A percentile compares a stretch with the other conserved stretches of the same genome.
Conservation (phyloP, 2,329 filamentous ascomycete genomes). For the Ceratocystis eucalypticola region DNA sequence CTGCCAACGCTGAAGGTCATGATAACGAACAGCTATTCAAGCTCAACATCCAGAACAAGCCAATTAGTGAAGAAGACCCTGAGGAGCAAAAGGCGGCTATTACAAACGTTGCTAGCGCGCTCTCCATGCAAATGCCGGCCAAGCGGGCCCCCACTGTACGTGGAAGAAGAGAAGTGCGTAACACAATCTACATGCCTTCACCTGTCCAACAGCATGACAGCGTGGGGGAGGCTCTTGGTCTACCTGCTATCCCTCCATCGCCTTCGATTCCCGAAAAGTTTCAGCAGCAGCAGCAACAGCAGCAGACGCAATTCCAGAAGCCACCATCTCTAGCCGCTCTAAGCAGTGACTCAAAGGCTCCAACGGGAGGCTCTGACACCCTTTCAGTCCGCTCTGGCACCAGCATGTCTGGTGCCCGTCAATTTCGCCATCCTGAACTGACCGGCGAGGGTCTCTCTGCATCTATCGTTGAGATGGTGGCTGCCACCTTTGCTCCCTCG, state of each 20-base stretch:
- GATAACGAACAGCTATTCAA: constrained; percentile 58
- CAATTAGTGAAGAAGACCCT: constrained; percentile 64
- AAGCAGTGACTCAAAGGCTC: constrained; percentile 48
- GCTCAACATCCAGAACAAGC: constrained; percentile 64
- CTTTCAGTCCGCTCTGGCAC: constrained; percentile 84
- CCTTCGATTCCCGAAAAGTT: constrained; percentile 16
- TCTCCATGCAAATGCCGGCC: constrained; percentile 52
- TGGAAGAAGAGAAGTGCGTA: constrained; percentile 79
- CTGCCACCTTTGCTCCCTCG: constrained; percentile 65
- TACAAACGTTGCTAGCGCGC: constrained; percentile 59
- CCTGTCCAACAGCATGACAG: constrained; percentile 21
- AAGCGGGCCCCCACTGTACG: constrained; percentile 64
- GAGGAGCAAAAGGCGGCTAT: constrained; percentile 60
- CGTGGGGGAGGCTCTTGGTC: constrained; percentile 14
- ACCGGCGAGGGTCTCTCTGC: constrained; percentile 67
- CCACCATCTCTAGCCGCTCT: constrained; percentile 35
- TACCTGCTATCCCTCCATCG: constrained; percentile 12
- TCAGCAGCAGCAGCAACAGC: background rate
- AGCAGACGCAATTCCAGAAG: constrained; percentile 25
- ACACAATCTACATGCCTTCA: constrained; percentile 68
- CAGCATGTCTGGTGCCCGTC: constrained; percentile 55
- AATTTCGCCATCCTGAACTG: constrained; percentile 71
- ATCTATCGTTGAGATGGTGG: constrained; percentile 87
- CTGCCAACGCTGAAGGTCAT: constrained; percentile 34
- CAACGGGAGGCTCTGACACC: constrained; percentile 54